Base-by-base conservation (phyloP, 345 rosid genomes). In the Limnanthes douglasii region DNA sequence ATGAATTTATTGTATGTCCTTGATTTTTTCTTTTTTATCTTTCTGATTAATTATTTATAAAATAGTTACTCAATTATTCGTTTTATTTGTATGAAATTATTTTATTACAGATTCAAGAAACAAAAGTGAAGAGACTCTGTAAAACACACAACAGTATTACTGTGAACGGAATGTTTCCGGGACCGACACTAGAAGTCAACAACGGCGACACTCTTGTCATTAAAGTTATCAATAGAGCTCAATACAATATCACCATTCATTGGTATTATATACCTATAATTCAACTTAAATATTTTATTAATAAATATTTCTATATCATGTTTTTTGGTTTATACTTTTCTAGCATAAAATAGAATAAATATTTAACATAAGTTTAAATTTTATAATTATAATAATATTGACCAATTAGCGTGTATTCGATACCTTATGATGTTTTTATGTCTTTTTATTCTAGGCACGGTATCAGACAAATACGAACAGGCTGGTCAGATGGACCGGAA, bases 401-500 rank as follows among this genome's bases (percentile, higher is more conserved):
- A n/a, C n/a, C n/a, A n/a, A n/a, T n/a, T n/a, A n/a, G 7, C n/a
- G 8, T 10, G 4, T 11, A 15, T 42, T 7, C 33, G 15, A 34
- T 4, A 20, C 8, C 22, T 22, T 3, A 32, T 0, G 3, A 53
- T 13, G 6, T 26, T 26, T 2, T 26, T 26, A 8, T 26, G 30
- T 26, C 11, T 11, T 30, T 11, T 2, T 9, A 8, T 31, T 18
- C 10, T 11, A 88, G 97, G 97, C 97, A 88, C 46, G 97, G 97
- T 4, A 15, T 84, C 3, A 57, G 97, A 46, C 97, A 88, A 38
- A 48, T 83, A 34, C 66, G 92, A 35, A 79, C 92, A 0, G 94
- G 69, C 5, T 84, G 97, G 95, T 90, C 95, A 0, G 97, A 88
- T 41, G 97, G 97, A 21, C 95, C 97, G 0, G 97, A 83, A 47